Percentiles rank a stretch among this genome's conserved stretches.
Evolutionary conservation across 352 stramenopile species (phyloP).

Genomic region (Bremia lactucae): DNA sequence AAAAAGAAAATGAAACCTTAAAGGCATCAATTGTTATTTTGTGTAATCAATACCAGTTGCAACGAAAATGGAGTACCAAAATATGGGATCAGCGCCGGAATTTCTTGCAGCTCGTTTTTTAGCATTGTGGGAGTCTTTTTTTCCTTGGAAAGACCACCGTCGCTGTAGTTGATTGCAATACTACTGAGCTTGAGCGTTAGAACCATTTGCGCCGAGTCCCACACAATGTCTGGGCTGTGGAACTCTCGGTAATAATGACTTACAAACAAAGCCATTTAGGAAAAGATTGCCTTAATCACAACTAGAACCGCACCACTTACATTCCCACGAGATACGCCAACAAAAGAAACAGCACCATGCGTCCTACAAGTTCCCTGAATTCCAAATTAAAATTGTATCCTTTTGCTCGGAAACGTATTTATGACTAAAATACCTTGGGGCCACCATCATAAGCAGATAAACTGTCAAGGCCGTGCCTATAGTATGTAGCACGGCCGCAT

Average conservation of each 20-base stretch:
- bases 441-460: conserved; percentile 59
- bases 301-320: conserved; percentile 17
- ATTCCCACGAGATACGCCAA: conserved; percentile 58
- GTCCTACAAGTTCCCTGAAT: conserved; percentile 48
- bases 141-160: conserved; percentile 55
- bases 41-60: neutral
- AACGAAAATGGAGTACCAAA: conserved; percentile 21
- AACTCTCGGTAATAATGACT: conserved; percentile 84
- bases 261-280: neutral
- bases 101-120: conserved; percentile 58
- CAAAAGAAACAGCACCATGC: conserved; percentile 47
- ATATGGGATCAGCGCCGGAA: conserved; percentile 59
- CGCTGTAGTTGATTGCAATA: conserved; percentile 75
- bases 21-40: neutral
- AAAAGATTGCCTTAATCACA: neutral
- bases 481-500: conserved; percentile 66
- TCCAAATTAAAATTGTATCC: neutral
- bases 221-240: conserved; percentile 68
- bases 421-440: conserved; percentile 32
- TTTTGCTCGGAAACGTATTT: conserved; percentile 2
- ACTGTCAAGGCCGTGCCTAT: conserved; percentile 43
- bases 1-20: conserved; percentile 83
- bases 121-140: conserved; percentile 62
- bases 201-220: conserved; percentile 83
- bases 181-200: conserved; percentile 75